Evolutionary conservation across 805 yeast genomes (phyloP).

Genomic region (Saturnispora saitoi): DNA sequence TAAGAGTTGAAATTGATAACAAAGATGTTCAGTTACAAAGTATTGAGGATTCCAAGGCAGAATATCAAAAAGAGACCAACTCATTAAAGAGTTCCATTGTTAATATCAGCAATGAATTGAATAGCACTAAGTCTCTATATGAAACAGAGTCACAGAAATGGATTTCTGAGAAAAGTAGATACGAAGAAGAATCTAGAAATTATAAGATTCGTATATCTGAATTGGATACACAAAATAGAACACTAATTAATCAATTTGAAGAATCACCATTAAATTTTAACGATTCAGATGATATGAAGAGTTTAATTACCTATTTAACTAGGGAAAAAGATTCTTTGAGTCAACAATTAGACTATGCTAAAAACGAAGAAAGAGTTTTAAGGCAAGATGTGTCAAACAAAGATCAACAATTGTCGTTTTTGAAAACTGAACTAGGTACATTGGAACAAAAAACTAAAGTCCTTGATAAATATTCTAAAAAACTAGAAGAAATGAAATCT

Average conservation of each 20-base stretch:
- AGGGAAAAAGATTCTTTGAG: conserved; percentile 68
- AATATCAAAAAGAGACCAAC: conserved; percentile 13
- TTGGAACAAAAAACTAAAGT: conserved; percentile 20
- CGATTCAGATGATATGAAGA: conserved; percentile 33
- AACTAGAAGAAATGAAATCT: conserved; percentile 21
- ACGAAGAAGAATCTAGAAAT: conserved; percentile 40
- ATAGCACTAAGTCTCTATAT: conserved; percentile 24
- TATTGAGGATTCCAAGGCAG: conserved; percentile 11
- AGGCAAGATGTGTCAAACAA: conserved; percentile 42
- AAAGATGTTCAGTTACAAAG: conserved; percentile 23
- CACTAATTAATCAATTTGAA: conserved; percentile 61
- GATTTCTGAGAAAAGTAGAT: conserved; percentile 33
- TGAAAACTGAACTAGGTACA: conserved; percentile 38
- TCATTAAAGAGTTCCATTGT: conserved; percentile 1
- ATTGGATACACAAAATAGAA: conserved; percentile 55
- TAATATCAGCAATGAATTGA: conserved; percentile 10
- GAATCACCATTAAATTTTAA: conserved; percentile 15
- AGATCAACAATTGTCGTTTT: conserved; percentile 42
- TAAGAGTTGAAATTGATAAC: conserved; percentile 19
- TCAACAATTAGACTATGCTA: conserved; percentile 43
- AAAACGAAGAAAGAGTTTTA: conserved; percentile 46
- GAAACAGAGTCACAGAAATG: conserved; percentile 35
- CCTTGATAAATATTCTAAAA: conserved; percentile 17
- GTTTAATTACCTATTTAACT: conserved; percentile 54
- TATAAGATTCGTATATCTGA: conserved; percentile 43